phyloP scores from a whole-genome alignment of 768 basidiomycete genomes.

The Galerina sulciceps region DNA sequence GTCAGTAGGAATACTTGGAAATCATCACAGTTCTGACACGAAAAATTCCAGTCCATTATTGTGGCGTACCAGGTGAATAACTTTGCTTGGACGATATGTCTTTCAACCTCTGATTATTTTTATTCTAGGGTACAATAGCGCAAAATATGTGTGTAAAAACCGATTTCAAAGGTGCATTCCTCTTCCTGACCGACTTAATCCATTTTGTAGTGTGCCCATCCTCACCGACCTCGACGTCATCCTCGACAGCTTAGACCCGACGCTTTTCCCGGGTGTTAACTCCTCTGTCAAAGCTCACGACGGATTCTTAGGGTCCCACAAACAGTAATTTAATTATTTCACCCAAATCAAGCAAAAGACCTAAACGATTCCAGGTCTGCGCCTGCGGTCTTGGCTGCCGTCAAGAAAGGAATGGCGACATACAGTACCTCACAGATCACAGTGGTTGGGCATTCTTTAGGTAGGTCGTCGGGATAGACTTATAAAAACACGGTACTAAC shows the following conservation, averaged over 20 bases:
- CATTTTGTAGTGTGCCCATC: conserved; percentile 7
- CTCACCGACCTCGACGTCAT: conserved; percentile 35
- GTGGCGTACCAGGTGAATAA: conserved; percentile 38
- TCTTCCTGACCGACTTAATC: not conserved
- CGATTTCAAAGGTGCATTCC: conserved; percentile 34
- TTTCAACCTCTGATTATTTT: too few relatives aligned
- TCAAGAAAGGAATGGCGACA: conserved; percentile 38
- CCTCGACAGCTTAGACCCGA: conserved; percentile 40
- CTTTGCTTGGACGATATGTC: too few relatives aligned
- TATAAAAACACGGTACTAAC: not conserved
- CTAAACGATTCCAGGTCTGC: conserved; percentile 39
- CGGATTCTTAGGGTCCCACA: conserved; percentile 58
- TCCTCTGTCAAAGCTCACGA: conserved; percentile 50
- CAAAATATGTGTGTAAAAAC: conserved; percentile 30
- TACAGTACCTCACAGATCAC: conserved; percentile 42
- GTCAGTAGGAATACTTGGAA: not conserved
- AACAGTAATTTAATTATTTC: conserved; percentile 4
- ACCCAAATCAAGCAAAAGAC: not conserved
- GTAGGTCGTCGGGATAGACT: conserved; percentile 13
- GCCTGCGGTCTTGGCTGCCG: conserved; percentile 44
- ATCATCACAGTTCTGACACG: not conserved
- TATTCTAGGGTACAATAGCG: too few relatives aligned
- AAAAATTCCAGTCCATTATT: conserved; percentile 32
- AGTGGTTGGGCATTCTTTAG: conserved; percentile 53
- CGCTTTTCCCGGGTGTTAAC: conserved; percentile 60